Conservation (phyloP, 2,329 filamentous ascomycete species). For the Epichloe gansuensis region DNA sequence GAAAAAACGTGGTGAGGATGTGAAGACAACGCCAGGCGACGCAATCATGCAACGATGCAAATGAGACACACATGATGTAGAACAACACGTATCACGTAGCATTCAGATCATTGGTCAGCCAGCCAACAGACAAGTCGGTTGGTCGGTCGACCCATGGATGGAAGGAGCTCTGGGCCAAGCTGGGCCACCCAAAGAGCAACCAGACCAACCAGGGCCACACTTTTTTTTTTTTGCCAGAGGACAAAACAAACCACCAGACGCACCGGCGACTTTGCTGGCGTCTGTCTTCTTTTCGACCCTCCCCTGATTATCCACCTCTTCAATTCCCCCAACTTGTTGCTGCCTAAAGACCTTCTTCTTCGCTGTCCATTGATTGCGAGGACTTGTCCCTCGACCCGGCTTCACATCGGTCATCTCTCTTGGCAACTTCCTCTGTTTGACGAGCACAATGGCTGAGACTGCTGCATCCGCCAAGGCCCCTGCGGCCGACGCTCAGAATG, state of each 20-base stretch:
- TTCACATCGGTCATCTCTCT: conserved; percentile 10
- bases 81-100: no score
- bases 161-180: not conserved
- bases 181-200: not conserved
- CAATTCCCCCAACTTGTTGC: not conserved
- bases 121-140: no score
- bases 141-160: not conserved
- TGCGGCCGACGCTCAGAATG: conserved; percentile 27
- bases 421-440: not conserved
- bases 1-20: no score
- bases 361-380: conserved; percentile 3
- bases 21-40: no score
- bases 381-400: conserved; percentile 5
- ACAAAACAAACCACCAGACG: not conserved
- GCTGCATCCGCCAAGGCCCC: conserved; percentile 30
- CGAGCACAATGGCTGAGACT: conserved; percentile 32
- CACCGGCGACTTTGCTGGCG: not conserved
- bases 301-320: not conserved
- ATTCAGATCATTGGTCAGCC: no score
- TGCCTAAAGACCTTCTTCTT: not conserved
- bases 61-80: no score
- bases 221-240: not conserved
- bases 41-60: no score
- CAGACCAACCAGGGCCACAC: not conserved
- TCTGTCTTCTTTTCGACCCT: not conserved